Conservation (phyloP, 2,329 filamentous ascomycete species). For the Aspergillus sp. region DNA sequence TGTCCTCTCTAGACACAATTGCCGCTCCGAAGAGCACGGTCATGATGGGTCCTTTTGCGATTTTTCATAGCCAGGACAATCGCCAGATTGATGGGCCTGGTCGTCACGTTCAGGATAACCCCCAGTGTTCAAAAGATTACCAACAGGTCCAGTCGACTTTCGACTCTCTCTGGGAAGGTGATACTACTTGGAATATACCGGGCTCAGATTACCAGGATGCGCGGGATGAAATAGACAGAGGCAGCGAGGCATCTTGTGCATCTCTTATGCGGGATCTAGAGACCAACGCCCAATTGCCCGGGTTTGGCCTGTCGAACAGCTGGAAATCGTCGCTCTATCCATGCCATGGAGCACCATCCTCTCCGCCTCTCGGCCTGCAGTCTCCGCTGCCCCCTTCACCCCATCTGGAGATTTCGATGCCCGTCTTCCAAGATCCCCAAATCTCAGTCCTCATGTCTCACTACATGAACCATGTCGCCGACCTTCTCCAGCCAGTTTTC, state of each 20-base stretch:
- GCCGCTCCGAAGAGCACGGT: background rate
- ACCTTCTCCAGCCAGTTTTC: slow-evolving; percentile 6
- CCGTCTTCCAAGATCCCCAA: slow-evolving; percentile 2
- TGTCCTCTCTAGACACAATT: slow-evolving; percentile 3
- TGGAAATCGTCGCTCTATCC: background rate
- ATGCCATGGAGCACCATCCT: background rate
- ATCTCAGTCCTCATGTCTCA: slow-evolving; percentile 4
- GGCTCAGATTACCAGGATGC: too few relatives aligned
- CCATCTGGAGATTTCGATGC: background rate
- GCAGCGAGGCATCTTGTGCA: background rate
- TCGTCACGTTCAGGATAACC: background rate
- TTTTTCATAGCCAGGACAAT: slow-evolving; percentile 1
- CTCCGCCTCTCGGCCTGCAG: background rate
- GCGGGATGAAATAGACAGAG: too few relatives aligned
- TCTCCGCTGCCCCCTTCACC: background rate
- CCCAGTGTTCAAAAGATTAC: background rate
- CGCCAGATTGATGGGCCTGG: background rate
- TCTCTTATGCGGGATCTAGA: background rate
- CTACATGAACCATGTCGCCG: slow-evolving; percentile 7
- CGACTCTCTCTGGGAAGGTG: background rate
- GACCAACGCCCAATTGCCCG: background rate
- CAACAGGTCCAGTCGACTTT: background rate
- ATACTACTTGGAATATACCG: background rate
- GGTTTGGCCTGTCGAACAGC: background rate
- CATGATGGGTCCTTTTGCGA: slow-evolving; percentile 4